Base-by-base conservation (phyloP, 1,139 yeast species). In the Geotrichum carabidarum region DNA sequence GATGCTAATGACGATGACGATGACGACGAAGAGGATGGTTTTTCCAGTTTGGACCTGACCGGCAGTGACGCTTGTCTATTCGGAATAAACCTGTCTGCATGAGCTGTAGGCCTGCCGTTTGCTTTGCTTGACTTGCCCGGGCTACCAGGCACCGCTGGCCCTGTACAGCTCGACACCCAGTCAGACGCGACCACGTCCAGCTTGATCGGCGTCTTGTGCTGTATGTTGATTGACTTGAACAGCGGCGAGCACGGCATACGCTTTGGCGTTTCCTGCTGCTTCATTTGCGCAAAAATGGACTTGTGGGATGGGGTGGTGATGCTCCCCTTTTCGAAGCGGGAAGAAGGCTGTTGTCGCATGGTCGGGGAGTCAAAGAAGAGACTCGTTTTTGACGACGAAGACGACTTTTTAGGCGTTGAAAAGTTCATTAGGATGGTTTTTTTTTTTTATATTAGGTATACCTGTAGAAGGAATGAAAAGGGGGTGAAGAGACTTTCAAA, bases 81-180 rank as follows among this genome's bases (percentile, higher is more conserved):
- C 2, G 86, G 85, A 49, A 81, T 79, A 61, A 71, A 71, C 68
- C 79, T 68, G 57, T 75, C 77, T 7, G 74, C 69, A 40, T 74
- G 65, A 7, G 61, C 62, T 36, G 62, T 59, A 30, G 65, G 59
- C 43, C 68, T 57, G 53, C 64, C 55, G n/a, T 59, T 62, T 36
- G 64, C 63, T 51, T 62, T 63, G 41, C 65, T 60, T 37, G 65
- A 57, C 32, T 61, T 55, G 51, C 55, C 53, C 22, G 58, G 58
- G 30, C 55, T 50, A 6, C 54, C 53, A 11, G 47, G 54, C n/a
- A 31, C 48, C 11, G 32, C 18, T 15, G 44, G 18, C 1, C 36
- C 44, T 11, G 35, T 46, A 51, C 59, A 22, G 56, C 59, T 47
- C 31, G 62, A 54, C 44, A 66, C 63, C 65, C 69, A 67, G 54